These are phyloP conservation scores for Whalleya microplaca DNA, from an alignment of 2,329 filamentous ascomycete species.

Conservation along the genomic window DNA sequence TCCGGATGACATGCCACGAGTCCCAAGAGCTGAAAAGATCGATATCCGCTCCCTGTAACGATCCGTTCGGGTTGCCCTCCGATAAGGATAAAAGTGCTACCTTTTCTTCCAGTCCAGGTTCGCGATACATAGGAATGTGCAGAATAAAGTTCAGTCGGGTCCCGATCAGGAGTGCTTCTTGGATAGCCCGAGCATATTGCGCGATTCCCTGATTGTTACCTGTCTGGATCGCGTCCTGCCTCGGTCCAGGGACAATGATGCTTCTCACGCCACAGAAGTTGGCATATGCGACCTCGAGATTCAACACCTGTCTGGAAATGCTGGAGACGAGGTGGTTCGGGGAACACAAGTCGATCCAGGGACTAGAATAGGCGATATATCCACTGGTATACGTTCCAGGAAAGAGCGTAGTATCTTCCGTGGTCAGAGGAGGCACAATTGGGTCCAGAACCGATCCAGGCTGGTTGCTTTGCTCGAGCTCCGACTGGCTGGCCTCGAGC, in stretches of 20 bases:
- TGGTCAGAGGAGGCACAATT: slow-evolving; percentile 70
- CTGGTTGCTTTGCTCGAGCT: slow-evolving; percentile 48
- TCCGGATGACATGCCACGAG: slow-evolving; percentile 87
- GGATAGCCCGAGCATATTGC: slow-evolving; percentile 83
- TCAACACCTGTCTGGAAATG: slow-evolving; percentile 86
- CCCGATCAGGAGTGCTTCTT: slow-evolving; percentile 76
- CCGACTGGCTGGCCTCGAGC: slow-evolving; percentile 57
- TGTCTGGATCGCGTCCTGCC: slow-evolving; percentile 60
- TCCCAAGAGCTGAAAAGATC: slow-evolving; percentile 87
- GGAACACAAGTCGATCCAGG: slow-evolving; percentile 91
- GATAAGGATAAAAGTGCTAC: slow-evolving; percentile 55
- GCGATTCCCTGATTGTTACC: slow-evolving; percentile 57
- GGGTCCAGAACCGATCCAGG: slow-evolving; percentile 57
- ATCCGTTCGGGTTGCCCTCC: slow-evolving; percentile 37
- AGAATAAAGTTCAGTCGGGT: slow-evolving; percentile 80
- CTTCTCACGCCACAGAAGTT: slow-evolving; percentile 91
- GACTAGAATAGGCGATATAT: slow-evolving; percentile 77
- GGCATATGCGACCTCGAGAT: slow-evolving; percentile 90
- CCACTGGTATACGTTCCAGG: slow-evolving; percentile 72
- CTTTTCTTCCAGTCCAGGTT: slow-evolving; percentile 61
- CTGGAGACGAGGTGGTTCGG: slow-evolving; percentile 80
- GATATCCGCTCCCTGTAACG: slow-evolving; percentile 54
- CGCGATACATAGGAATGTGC: slow-evolving; percentile 81
- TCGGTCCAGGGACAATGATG: slow-evolving; percentile 80
- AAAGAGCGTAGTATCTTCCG: slow-evolving; percentile 76